phyloP scores from a whole-genome alignment of 202 grass and related monocot genomes.

The Setaria viridis region DNA sequence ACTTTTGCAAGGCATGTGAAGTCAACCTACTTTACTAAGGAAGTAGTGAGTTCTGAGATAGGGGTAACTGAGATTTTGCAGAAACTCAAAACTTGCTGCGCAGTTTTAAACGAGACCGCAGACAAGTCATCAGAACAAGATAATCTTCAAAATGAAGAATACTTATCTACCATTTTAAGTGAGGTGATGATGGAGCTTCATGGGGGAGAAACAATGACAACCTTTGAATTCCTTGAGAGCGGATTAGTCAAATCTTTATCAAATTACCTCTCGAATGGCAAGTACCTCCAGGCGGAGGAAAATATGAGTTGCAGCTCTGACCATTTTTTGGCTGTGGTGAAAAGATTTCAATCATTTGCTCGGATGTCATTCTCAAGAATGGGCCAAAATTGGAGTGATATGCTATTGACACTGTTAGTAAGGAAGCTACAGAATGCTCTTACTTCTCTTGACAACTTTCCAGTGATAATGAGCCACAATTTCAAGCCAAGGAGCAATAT shows the following conservation, averaged over 20 bases:
- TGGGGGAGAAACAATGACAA: slow-evolving; percentile 90
- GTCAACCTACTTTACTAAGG: slow-evolving; percentile 73
- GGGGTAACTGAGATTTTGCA: slow-evolving; percentile 79
- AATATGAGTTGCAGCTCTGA: slow-evolving; percentile 44
- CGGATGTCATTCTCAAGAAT: slow-evolving; percentile 66
- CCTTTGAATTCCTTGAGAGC: slow-evolving; percentile 98
- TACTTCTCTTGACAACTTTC: slow-evolving; percentile 97
- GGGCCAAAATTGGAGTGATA: slow-evolving; percentile 62
- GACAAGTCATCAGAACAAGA: slow-evolving; percentile 55
- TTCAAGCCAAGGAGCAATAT: slow-evolving; percentile 75
- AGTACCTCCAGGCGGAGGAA: slow-evolving; percentile 55
- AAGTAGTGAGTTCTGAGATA: slow-evolving; percentile 73
- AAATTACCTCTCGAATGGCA: slow-evolving; percentile 88
- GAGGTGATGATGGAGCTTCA: slow-evolving; percentile 95
- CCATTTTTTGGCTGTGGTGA: slow-evolving; percentile 69
- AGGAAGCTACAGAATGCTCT: slow-evolving; percentile 92
- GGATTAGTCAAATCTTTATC: slow-evolving; percentile 87
- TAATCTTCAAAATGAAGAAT: slow-evolving; percentile 67
- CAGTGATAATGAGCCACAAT: slow-evolving; percentile 82
- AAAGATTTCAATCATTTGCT: slow-evolving; percentile 92
- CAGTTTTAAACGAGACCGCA: slow-evolving; percentile 74
- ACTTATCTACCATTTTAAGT: slow-evolving; percentile 75
- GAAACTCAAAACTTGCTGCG: slow-evolving; percentile 88
- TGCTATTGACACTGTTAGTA: slow-evolving; percentile 75
- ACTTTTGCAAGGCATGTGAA: slow-evolving; percentile 78